phyloP scores from a whole-genome alignment of 2,329 filamentous ascomycete species.

The Fusarium subtropicale region DNA sequence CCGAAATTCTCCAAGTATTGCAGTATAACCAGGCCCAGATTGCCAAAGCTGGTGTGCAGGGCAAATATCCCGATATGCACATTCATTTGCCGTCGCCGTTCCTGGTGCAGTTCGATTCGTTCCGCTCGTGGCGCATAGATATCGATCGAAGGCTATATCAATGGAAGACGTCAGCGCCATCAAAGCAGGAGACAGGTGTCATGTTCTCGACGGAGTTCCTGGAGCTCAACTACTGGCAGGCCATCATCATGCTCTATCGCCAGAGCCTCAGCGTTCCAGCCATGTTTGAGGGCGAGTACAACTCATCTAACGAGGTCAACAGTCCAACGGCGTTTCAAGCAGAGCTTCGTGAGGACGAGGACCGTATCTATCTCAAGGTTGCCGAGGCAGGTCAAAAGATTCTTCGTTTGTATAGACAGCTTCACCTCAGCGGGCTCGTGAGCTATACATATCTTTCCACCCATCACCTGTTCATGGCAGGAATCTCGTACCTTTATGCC shows the following conservation, averaged over 20 bases:
- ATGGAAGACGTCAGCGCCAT: conserved; percentile 88
- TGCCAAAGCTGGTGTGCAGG: conserved; percentile 74
- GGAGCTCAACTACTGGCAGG: conserved; percentile 97
- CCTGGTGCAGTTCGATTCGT: conserved; percentile 83
- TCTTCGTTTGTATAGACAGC: conserved; percentile 86
- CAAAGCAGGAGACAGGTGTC: conserved; percentile 82
- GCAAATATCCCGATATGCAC: conserved; percentile 79
- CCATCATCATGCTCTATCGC: conserved; percentile 93
- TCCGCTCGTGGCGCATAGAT: conserved; percentile 88
- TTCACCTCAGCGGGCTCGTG: conserved; percentile 88
- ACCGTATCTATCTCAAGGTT: conserved; percentile 92
- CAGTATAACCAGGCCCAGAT: conserved; percentile 91
- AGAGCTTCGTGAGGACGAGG: conserved; percentile 83
- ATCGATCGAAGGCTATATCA: conserved; percentile 85
- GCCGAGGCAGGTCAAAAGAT: conserved; percentile 96
- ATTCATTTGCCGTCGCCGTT: conserved; percentile 86
- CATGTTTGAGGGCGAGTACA: conserved; percentile 83
- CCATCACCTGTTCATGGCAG: conserved; percentile 97
- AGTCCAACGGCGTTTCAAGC: conserved; percentile 70
- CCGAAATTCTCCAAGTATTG: conserved; percentile 92
- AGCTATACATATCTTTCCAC: conserved; percentile 97
- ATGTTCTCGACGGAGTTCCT: conserved; percentile 90
- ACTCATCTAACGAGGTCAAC: conserved; percentile 72
- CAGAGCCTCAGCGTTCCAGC: conserved; percentile 89
- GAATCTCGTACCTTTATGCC: conserved; percentile 94